These are phyloP conservation scores for Thyridium curvatum DNA, from an alignment of 2,329 filamentous ascomycete species.

Conservation along the genomic window DNA sequence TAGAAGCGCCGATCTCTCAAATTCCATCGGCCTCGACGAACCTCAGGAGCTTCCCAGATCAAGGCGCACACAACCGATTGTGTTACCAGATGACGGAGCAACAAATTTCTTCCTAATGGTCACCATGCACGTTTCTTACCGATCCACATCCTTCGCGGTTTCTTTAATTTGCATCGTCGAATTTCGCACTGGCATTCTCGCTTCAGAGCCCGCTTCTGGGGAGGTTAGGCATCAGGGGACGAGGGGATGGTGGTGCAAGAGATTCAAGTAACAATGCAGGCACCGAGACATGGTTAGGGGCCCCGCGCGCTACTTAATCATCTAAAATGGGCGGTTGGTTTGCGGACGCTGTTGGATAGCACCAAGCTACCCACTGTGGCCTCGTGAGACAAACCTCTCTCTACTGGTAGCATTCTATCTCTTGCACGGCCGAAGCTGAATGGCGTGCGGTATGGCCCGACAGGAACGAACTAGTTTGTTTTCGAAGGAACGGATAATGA, in stretches of 20 bases:
- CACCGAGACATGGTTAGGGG: neutral
- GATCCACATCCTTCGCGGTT: constrained; percentile 6
- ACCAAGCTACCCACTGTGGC: too few species aligned
- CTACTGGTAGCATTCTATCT: too few species aligned
- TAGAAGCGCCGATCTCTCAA: too few species aligned
- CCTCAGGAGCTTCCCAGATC: neutral
- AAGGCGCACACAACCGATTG: neutral
- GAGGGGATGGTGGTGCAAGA: constrained; percentile 15
- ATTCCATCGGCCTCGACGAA: neutral
- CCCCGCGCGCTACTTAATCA: too few species aligned
- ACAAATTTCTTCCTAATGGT: constrained; percentile 9
- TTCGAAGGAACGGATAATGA: too few species aligned
- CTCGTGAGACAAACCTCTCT: too few species aligned
- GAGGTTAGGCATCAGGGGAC: constrained; percentile 25
- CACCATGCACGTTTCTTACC: too few species aligned
- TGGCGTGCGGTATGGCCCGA: too few species aligned
- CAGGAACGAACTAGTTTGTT: too few species aligned
- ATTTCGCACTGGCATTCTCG: constrained; percentile 21
- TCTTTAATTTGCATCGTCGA: constrained; percentile 18
- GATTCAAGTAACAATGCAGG: neutral
- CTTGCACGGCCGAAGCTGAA: too few species aligned
- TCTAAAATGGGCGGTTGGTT: too few species aligned
- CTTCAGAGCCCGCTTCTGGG: constrained; percentile 25
- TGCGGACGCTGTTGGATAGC: too few species aligned
- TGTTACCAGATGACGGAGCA: constrained; percentile 2